Evolutionary conservation across 805 yeast species (phyloP).

Genomic region (Kregervanrija pseudodelftensis): DNA sequence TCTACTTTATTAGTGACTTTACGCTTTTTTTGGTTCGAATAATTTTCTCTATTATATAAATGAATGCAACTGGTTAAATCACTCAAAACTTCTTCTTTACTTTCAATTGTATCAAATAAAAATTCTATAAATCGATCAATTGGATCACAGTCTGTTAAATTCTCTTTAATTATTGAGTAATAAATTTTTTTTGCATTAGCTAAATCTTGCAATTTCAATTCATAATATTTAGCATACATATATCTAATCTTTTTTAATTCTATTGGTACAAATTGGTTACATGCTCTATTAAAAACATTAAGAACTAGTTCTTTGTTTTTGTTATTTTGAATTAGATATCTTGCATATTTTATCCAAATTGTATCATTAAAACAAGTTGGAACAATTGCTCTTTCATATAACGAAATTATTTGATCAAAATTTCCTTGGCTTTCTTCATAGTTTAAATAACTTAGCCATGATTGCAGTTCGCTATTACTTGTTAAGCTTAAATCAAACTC

Average conservation of each 20-base stretch:
- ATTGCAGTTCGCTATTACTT: constrained; percentile 33
- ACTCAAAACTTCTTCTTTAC: constrained; percentile 3
- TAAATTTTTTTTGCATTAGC: constrained; percentile 17
- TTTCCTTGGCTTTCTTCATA: constrained; percentile 31
- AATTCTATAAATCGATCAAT: constrained; percentile 9
- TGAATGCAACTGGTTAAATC: constrained; percentile 12
- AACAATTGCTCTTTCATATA: constrained; percentile 69
- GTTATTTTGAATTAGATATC: constrained; percentile 37
- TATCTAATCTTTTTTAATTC: constrained; percentile 21
- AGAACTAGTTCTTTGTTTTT: constrained; percentile 26
- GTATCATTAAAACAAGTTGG: constrained; percentile 54
- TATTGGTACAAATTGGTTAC: constrained; percentile 29
- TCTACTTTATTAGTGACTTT: not conserved
- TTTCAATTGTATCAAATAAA: constrained; percentile 7
- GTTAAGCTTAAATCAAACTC: constrained; percentile 47
- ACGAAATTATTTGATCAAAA: constrained; percentile 29
- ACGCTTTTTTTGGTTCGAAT: not conserved
- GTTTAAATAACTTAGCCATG: constrained; percentile 61
- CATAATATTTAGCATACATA: constrained; percentile 24
- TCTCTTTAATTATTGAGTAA: constrained; percentile 9
- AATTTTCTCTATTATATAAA: constrained; percentile 10
- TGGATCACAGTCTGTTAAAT: constrained; percentile 6
- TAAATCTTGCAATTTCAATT: constrained; percentile 13
- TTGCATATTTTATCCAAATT: constrained; percentile 64
- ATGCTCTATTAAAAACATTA: constrained; percentile 44